Conservation (phyloP, 257 asterid species). For the Solanum lycopersicoides region DNA sequence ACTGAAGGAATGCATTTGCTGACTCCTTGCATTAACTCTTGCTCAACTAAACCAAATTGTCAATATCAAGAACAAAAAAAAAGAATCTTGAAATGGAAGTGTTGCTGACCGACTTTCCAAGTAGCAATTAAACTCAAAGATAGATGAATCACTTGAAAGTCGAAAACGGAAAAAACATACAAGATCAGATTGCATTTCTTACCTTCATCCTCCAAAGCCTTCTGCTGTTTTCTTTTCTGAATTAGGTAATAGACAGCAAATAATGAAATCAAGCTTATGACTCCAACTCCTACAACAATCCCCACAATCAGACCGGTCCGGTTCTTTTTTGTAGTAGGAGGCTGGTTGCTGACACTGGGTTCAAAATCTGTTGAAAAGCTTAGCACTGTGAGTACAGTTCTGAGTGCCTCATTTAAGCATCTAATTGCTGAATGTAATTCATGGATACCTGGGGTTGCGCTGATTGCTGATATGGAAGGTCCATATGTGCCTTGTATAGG, state of each 20-base stretch:
- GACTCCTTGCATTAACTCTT: background rate
- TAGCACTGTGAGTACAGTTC: background rate
- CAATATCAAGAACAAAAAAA: background rate
- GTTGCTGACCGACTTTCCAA: background rate
- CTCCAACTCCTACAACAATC: slow-evolving; percentile 34
- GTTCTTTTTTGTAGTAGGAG: slow-evolving; percentile 23
- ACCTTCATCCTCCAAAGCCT: slow-evolving; percentile 46
- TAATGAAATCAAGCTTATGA: slow-evolving; percentile 20
- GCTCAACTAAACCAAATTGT: background rate
- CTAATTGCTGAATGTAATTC: background rate
- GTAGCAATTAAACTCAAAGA: background rate
- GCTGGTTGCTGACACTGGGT: slow-evolving; percentile 42
- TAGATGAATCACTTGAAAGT: background rate
- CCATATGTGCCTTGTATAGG: slow-evolving; percentile 64
- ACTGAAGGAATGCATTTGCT: background rate
- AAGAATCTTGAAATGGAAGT: background rate
- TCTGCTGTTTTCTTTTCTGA: slow-evolving; percentile 32
- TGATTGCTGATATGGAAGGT: slow-evolving; percentile 67
- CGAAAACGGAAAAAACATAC: background rate
- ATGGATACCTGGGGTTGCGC: slow-evolving; percentile 55
- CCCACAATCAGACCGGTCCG: slow-evolving; percentile 56
- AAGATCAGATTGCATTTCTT: background rate
- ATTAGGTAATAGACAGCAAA: slow-evolving; percentile 20
- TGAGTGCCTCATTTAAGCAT: background rate
- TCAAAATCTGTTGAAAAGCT: slow-evolving; percentile 36